phyloP scores from a whole-genome alignment of 225 moss, liverwort and hornwort genomes.

The Asterella californica region DNA sequence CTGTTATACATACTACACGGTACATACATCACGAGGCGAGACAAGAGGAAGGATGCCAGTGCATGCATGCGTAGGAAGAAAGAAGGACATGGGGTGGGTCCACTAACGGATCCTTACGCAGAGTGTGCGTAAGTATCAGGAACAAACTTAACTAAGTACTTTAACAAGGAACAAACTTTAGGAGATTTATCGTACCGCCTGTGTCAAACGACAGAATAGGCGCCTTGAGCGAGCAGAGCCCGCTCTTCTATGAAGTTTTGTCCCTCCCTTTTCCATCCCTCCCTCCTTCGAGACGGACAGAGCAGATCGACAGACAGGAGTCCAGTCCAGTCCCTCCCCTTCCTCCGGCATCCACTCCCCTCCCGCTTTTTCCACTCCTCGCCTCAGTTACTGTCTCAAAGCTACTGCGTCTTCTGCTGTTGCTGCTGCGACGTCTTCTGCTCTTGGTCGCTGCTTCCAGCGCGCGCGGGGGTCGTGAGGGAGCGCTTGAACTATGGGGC shows the following conservation, averaged over 20 bases:
- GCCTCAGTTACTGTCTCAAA: neutral
- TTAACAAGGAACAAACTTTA: neutral
- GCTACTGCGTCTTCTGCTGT: neutral
- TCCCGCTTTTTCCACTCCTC: neutral
- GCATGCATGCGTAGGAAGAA: neutral
- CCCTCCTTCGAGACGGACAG: neutral
- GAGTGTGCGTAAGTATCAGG: neutral
- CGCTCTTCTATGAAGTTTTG: neutral
- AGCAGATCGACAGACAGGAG: neutral
- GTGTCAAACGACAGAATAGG: neutral
- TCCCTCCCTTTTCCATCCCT: neutral
- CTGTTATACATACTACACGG: neutral
- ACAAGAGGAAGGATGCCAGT: neutral
- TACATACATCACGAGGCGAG: neutral
- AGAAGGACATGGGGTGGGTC: neutral
- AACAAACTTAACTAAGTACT: neutral
- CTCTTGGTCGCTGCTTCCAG: conserved; percentile 4
- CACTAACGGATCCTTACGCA: conserved; percentile 12
- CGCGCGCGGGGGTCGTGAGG: conserved; percentile 10
- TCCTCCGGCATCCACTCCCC: neutral
- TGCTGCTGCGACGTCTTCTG: neutral
- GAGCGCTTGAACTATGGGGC: neutral
- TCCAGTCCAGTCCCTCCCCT: neutral
- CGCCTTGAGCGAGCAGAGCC: neutral
- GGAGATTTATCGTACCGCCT: neutral